A percentile compares a stretch with the other conserved stretches of the same genome.
Evolutionary conservation across 495 filamentous ascomycete species (phyloP).

Genomic region (Emericellopsis terricola): DNA sequence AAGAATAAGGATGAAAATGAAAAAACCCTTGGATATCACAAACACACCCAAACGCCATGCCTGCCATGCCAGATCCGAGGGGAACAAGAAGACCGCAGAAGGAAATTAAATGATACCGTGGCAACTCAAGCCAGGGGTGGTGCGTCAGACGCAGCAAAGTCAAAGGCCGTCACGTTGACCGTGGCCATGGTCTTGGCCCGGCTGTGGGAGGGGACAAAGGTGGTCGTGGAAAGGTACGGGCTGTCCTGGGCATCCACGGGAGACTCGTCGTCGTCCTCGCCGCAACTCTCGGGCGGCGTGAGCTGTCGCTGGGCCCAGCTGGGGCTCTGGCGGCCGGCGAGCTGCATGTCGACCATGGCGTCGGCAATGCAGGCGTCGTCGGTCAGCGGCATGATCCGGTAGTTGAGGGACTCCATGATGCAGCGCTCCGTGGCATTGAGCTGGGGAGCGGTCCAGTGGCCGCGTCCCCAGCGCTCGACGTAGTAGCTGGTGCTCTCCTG

Average conservation of each 20-base stretch:
- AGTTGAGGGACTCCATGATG: conserved; percentile 35
- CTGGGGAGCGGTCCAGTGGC: conserved; percentile 32
- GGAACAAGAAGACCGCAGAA: not conserved
- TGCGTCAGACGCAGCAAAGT: too few species aligned
- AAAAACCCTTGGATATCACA: not conserved
- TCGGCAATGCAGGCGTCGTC: conserved; percentile 25
- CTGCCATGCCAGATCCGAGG: not conserved
- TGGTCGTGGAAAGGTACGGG: too few species aligned
- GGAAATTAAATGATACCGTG: too few species aligned
- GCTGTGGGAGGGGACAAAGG: conserved; percentile 2
- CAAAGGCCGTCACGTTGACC: too few species aligned
- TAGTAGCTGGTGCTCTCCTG: conserved; percentile 24
- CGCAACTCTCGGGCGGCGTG: conserved; percentile 1
- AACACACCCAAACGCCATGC: not conserved
- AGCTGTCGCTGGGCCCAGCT: not conserved
- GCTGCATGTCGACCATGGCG: conserved; percentile 33
- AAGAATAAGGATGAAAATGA: not conserved
- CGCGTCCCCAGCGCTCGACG: conserved; percentile 22
- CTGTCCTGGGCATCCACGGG: too few species aligned
- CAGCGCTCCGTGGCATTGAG: conserved; percentile 34
- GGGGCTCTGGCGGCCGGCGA: conserved; percentile 23
- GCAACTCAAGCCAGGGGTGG: too few species aligned
- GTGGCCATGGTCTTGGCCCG: conserved; percentile 1
- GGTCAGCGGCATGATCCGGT: conserved; percentile 32
- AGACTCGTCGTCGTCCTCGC: not conserved